Evolutionary conservation across 2,329 filamentous ascomycete species (phyloP).

Genomic region (Sporothrix curviconia): DNA sequence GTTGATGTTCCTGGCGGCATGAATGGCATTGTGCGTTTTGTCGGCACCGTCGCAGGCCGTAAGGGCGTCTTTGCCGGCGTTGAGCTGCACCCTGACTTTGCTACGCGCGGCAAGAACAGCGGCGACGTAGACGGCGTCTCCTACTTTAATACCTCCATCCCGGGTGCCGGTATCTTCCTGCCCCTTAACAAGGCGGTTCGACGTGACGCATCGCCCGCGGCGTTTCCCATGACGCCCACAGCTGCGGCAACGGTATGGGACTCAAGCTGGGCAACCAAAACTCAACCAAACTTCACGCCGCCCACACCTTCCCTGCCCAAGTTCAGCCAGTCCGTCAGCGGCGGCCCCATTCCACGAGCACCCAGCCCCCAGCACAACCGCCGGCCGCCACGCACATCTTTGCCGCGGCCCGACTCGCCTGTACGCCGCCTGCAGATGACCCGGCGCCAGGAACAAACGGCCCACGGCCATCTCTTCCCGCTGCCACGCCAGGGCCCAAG

Average conservation of each 20-base stretch:
- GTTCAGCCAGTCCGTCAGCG: conserved; percentile 72
- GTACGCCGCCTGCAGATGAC: conserved; percentile 62
- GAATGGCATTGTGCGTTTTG: conserved; percentile 81
- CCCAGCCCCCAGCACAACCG: conserved; percentile 63
- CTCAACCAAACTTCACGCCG: conserved; percentile 54
- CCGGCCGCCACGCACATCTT: conserved; percentile 60
- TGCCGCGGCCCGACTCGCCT: conserved; percentile 85
- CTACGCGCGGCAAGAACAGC: conserved; percentile 82
- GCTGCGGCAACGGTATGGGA: conserved; percentile 50
- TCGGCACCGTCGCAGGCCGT: conserved; percentile 81
- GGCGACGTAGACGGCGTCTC: conserved; percentile 81
- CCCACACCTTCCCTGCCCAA: conserved; percentile 63
- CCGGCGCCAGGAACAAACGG: conserved; percentile 36
- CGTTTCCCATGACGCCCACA: conserved; percentile 61
- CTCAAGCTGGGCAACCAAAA: conserved; percentile 51
- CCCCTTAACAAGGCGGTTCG: conserved; percentile 74
- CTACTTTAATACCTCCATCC: conserved; percentile 75
- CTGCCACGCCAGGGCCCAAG: conserved; percentile 43
- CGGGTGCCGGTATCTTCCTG: conserved; percentile 88
- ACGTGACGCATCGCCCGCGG: conserved; percentile 49
- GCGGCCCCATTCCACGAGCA: conserved; percentile 59
- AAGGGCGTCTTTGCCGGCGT: conserved; percentile 88
- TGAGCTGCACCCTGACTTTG: conserved; percentile 76
- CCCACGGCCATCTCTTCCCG: conserved; percentile 47
- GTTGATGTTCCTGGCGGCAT: conserved; percentile 94